Base-by-base conservation (phyloP, 495 filamentous ascomycete species). In the Penicillium manginii region DNA sequence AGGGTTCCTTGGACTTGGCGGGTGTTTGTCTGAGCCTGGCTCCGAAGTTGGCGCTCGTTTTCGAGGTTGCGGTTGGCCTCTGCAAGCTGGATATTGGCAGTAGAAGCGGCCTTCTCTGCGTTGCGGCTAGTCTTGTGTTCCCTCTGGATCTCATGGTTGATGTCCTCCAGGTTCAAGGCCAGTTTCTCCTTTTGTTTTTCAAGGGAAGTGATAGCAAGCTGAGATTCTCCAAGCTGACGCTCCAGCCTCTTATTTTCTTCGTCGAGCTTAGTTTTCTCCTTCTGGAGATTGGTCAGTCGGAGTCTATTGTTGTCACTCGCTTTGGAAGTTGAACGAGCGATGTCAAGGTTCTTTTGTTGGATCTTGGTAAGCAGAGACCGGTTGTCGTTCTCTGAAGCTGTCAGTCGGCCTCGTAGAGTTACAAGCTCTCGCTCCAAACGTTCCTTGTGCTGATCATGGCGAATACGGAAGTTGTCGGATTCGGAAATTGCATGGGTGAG, bases 181-280 rank as follows among this genome's bases (percentile, higher is more conserved):
- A 98, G 77, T 74, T 97, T 98, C 74, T 98, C 94, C 56, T 96
- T 92, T 70, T 96, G 91, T 78, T 98, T 98, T 73, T 97, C 93
- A 26, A 97, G 70, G 2, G 91, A 89, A 1, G 90, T 88, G 52
- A 97, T 86, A 11, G 88, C 87, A 26, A 97, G 74, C 65, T 96
- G 93, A 2, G 90, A 83, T 58, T 97, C 92, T 39, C 88, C 91
- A n/a, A 96, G 82, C 69, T 97, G 90, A 55, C 92, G 90, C 58
- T 86, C 82, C 29, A 97, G 79, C 45, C 86, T 89, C 71, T 87
- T 86, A 66, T 89, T 89, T 43, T 94, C 88, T 61, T 96, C 93
- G 43, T 97, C 92, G 1, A 90, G 64, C 70, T 88, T 93, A 1
- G 84, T 67, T 73, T 97, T 97, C 62, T 97, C 94, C 10, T 89